Base-by-base conservation (phyloP, 306 rosid genomes). In the Cicer pinnatifidum region DNA sequence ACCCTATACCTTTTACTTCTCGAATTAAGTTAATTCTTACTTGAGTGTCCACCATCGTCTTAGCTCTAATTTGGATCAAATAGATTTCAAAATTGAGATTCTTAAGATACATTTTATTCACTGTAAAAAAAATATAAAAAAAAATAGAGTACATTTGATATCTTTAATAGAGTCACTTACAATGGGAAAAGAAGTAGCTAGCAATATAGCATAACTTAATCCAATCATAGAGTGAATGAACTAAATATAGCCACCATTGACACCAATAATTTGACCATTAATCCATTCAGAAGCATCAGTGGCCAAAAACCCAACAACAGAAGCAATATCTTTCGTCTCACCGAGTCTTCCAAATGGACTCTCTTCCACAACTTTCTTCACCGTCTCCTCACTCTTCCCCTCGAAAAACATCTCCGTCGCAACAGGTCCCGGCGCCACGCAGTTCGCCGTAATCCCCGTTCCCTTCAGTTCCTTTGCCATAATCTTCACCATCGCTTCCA, bases 391-490 rank as follows among this genome's bases (percentile, higher is more conserved):
- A 8, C 51, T 16, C 13, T 41, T 64, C 69, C 69, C 69, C 1
- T 64, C 38, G 1, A 40, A 41, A 11, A 41, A 64, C 69, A 64
- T 1, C 51, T 64, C 69, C 52, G 52, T 64, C 16, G 51, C 51
- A 9, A 19, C 15, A 1, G 69, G 52, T 17, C 69, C 69, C 5
- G 69, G 69, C 12, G 92, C 89, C 19, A 85, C 84, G n/a, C 89
- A 88, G 9, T 88, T 88, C 1, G 81, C 86, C 2, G 92, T 85
- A 5, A 85, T 79, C 17, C 81, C 63, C 5, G 75, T 83, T 11
- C 89, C 92, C 69, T 66, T 85, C 3, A 88, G 70, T 70, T 88
- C 92, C 81, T 88, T 88, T 1, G 92, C 92, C 28, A 82, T 10
- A 11, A 76, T 83, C 71, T 77, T 85, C 8, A 65, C 20, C 88